These are phyloP conservation scores for Miscanthus lutarioriparius DNA, from an alignment of 176 grass and related monocot genomes.

Conservation along the genomic window DNA sequence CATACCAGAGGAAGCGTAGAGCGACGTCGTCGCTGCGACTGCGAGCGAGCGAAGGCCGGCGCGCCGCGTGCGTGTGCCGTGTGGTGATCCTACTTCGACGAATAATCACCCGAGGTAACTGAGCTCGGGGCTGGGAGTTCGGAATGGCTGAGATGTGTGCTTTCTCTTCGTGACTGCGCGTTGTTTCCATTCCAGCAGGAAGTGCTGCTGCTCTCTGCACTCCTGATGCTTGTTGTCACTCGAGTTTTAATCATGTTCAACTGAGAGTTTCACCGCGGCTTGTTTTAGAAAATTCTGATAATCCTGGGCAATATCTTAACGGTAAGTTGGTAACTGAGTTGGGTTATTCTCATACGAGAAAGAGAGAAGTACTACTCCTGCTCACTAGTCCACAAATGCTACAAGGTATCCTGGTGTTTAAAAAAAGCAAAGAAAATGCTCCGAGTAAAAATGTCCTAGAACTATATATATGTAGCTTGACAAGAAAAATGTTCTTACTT, in stretches of 20 bases:
- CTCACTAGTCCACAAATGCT: too few relatives aligned
- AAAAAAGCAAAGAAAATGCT: too few relatives aligned
- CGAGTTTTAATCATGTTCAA: background rate
- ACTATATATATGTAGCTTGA: too few relatives aligned
- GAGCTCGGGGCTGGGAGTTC: background rate
- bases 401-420: too few relatives aligned
- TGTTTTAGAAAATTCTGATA: background rate
- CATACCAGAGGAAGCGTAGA: constrained; percentile 38
- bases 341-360: background rate
- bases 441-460: too few relatives aligned
- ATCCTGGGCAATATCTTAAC: background rate
- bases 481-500: too few relatives aligned
- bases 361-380: too few relatives aligned
- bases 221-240: constrained; percentile 8
- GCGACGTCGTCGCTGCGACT: background rate
- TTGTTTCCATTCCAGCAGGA: constrained; percentile 2
- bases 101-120: background rate
- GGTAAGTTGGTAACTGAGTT: background rate
- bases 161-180: background rate
- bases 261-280: background rate
- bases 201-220: constrained; percentile 51
- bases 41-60: background rate
- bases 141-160: background rate
- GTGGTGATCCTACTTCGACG: background rate
- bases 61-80: background rate